phyloP scores from a whole-genome alignment of 495 filamentous ascomycete species.

The Penicillium coffeae region DNA sequence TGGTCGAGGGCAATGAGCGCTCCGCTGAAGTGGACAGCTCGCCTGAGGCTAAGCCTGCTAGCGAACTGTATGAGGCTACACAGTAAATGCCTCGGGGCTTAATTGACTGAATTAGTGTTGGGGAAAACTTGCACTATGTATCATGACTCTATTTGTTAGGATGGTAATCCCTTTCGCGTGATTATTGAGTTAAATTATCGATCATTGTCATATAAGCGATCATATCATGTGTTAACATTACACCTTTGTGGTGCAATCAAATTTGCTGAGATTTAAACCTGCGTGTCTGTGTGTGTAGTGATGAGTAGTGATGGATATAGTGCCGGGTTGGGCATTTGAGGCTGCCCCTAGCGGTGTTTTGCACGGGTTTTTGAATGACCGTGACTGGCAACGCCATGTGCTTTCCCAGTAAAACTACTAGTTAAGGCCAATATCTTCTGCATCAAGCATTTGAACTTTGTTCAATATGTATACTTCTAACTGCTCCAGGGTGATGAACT shows the following conservation, averaged over 20 bases:
- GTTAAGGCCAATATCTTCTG: too few species aligned
- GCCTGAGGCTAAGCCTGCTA: constrained; percentile 66
- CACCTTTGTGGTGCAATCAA: background rate
- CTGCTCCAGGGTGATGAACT: too few species aligned
- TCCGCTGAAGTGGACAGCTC: constrained; percentile 52
- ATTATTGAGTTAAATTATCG: constrained; percentile 5
- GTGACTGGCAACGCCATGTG: too few species aligned
- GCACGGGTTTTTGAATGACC: too few species aligned
- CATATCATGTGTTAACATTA: background rate
- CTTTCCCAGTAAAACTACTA: too few species aligned
- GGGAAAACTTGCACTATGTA: constrained; percentile 19
- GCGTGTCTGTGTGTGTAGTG: too few species aligned
- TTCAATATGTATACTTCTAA: too few species aligned
- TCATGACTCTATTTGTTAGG: constrained; percentile 17
- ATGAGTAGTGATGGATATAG: too few species aligned
- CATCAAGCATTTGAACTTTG: too few species aligned
- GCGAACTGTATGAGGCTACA: constrained; percentile 70
- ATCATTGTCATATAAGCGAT: constrained; percentile 11
- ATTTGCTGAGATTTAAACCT: background rate
- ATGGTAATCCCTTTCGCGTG: constrained; percentile 14
- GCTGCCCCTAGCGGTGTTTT: too few species aligned
- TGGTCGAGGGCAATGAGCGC: constrained; percentile 58
- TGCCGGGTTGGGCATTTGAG: too few species aligned
- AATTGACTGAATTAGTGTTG: constrained; percentile 13
- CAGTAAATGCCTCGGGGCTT: constrained; percentile 9